These are phyloP conservation scores for Wallacemonas rigidus DNA, from an alignment of 208 protist genomes.

Conservation along the genomic window DNA sequence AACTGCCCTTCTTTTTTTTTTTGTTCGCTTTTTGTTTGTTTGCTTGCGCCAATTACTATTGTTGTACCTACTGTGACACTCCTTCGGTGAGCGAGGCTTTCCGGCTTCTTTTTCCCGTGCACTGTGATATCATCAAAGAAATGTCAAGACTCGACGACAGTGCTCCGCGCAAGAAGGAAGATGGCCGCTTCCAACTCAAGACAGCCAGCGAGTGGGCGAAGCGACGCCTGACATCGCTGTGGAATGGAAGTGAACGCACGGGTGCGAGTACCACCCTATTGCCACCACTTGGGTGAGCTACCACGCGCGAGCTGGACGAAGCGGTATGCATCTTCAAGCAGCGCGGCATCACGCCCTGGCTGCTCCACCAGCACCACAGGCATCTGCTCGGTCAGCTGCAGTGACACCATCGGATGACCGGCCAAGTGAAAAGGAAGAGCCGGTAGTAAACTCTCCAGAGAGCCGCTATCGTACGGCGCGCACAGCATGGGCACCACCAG, in stretches of 20 bases:
- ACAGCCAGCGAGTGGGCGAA: too few species aligned
- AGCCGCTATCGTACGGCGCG: conserved; percentile 67
- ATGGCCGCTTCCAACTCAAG: too few species aligned
- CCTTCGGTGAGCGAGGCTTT: too few species aligned
- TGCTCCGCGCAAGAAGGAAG: too few species aligned
- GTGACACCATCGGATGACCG: conserved; percentile 83
- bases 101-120: too few species aligned
- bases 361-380: conserved; percentile 78
- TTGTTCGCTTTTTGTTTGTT: conserved; percentile 1
- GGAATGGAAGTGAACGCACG: too few species aligned
- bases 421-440: conserved; percentile 77
- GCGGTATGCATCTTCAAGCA: conserved; percentile 82
- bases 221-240: too few species aligned
- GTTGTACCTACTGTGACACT: too few species aligned
- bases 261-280: not conserved
- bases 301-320: conserved; percentile 86
- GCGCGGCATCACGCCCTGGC: conserved; percentile 76
- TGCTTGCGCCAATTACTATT: not conserved
- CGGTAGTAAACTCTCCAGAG: conserved; percentile 63
- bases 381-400: conserved; percentile 69
- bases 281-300: conserved; percentile 72
- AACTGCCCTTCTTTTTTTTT: not conserved
- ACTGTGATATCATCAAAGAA: too few species aligned
- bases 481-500: conserved; percentile 80
- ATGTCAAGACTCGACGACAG: too few species aligned